Percentiles rank a stretch among this genome's conserved stretches.
phyloP scores from a whole-genome alignment of 345 rosid species.

The Citrus glauca region DNA sequence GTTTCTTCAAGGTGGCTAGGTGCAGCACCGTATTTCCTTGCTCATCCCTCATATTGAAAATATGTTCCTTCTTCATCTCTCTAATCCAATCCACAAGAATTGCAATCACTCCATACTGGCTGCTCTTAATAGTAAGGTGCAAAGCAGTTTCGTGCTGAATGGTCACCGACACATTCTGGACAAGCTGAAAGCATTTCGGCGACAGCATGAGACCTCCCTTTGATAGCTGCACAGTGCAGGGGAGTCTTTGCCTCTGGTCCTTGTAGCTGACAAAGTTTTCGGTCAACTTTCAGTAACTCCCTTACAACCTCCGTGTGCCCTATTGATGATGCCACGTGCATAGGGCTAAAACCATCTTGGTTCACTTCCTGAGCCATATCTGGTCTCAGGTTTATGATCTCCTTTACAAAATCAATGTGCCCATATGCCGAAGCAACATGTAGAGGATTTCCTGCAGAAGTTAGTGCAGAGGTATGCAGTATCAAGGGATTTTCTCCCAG shows the following conservation, averaged over 20 bases:
- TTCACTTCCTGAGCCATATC: constrained; percentile 32
- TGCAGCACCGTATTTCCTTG: constrained; percentile 41
- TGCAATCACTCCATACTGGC: constrained; percentile 21
- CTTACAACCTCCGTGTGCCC: constrained; percentile 33
- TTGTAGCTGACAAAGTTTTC: constrained; percentile 23
- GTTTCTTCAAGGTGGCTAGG: constrained; percentile 42
- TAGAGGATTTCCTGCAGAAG: constrained; percentile 21
- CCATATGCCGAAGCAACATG: constrained; percentile 28
- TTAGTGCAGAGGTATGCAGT: constrained; percentile 4
- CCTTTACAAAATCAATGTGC: constrained; percentile 27
- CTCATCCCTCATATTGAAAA: constrained; percentile 37
- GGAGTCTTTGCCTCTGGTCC: constrained; percentile 42
- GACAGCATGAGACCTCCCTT: constrained; percentile 31
- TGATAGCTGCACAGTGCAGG: constrained; percentile 33
- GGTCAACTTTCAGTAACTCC: constrained; percentile 31
- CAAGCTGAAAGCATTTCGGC: constrained; percentile 33
- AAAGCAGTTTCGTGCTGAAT: constrained; percentile 38
- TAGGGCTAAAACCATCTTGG: constrained; percentile 35
- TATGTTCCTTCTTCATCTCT: constrained; percentile 19
- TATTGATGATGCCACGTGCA: constrained; percentile 42
- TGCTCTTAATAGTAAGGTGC: constrained; percentile 37
- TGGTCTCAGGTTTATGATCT: constrained; percentile 28
- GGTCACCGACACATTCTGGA: constrained; percentile 31
- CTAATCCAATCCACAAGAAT: constrained; percentile 35
- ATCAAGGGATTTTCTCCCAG: constrained; percentile 20